Base-by-base conservation (phyloP, 1,284 basidiomycete genomes). In the Heliocybe sulcata region DNA sequence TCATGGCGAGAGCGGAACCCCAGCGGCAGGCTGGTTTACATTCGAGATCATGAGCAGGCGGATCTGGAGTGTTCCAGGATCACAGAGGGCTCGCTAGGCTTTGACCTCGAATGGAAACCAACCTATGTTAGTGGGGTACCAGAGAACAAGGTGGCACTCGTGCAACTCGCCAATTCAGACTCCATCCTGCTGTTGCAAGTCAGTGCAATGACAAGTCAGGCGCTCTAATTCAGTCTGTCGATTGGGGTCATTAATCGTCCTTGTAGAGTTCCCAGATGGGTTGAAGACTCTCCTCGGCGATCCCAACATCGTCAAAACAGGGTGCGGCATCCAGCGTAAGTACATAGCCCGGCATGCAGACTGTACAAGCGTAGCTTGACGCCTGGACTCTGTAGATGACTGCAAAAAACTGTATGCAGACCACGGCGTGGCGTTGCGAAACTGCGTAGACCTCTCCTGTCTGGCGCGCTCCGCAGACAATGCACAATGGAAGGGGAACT, bases 51-150 rank as follows among this genome's bases (percentile, higher is more conserved):
- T 16, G 19, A n/a, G 2, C n/a, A 26, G 47, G 25, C 53, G 10
- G 29, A 51, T 25, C 53, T 57, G 1, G 68, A 67, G 38, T 55
- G 71, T 19, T 22, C n/a, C 9, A 51, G 47, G 12, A 60, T 69
- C 23, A 57, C 61, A 23, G 4, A 52, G 8, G 52, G 66, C n/a
- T 59, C 62, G n/a, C 55, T 48, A 52, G 87, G 87, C 35, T 83
- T 90, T 58, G 87, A 90, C 63, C 72, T 87, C 35, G 87, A 90
- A 66, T 90, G 87, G 87, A 79, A 77, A 57, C 87, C 87, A 0
- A 79, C 62, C 22, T 81, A 69, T 60, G 57, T 62, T 47, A 81
- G 78, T 60, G 80, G 81, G 14, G 63, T 67, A 20, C 62, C 67
- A 25, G 77, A 82, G 65, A 86, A 89, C 60, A 82, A 75, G 14